Evolutionary conservation across 495 filamentous ascomycete genomes (phyloP).

Genomic region (Aspergillus sclerotioniger): DNA sequence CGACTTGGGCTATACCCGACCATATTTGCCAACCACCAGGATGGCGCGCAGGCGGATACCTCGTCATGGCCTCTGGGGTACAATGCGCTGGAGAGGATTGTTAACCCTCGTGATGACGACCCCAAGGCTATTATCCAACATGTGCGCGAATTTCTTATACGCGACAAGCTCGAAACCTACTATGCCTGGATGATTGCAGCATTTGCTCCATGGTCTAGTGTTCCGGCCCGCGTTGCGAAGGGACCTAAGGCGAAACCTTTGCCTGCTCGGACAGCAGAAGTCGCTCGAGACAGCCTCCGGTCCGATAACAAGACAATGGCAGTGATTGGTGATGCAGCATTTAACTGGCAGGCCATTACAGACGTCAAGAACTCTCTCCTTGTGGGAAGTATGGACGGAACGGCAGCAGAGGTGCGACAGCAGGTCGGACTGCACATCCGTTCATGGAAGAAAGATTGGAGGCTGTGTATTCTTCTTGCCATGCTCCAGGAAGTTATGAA

Average conservation of each 20-base stretch:
- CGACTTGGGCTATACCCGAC: conserved; percentile 70
- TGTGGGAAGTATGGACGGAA: conserved; percentile 27
- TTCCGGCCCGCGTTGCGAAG: conserved; percentile 41
- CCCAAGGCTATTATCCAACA: conserved; percentile 13
- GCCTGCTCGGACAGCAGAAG: conserved; percentile 53
- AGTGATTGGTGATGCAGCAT: conserved; percentile 62
- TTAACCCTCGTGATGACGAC: conserved; percentile 18
- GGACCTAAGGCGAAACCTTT: conserved; percentile 45
- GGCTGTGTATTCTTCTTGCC: conserved; percentile 66
- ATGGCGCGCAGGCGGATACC: conserved; percentile 46
- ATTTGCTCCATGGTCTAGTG: conserved; percentile 70
- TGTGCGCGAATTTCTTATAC: conserved; percentile 52
- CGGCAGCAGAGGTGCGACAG: conserved; percentile 44
- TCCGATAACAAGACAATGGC: conserved; percentile 68
- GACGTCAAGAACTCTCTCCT: conserved; percentile 50
- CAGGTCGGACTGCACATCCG: conserved; percentile 73
- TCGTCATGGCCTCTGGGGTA: conserved; percentile 42
- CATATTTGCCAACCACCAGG: conserved; percentile 62
- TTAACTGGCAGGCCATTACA: conserved; percentile 58
- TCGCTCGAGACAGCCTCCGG: conserved; percentile 76
- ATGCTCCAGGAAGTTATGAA: conserved; percentile 64
- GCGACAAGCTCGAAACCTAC: conserved; percentile 57
- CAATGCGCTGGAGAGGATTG: conserved; percentile 31
- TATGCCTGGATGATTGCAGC: conserved; percentile 75
- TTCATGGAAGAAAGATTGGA: conserved; percentile 76